Evolutionary conservation across 305 asterid species (phyloP).

Genomic region (Solanum aculeatissimum): DNA sequence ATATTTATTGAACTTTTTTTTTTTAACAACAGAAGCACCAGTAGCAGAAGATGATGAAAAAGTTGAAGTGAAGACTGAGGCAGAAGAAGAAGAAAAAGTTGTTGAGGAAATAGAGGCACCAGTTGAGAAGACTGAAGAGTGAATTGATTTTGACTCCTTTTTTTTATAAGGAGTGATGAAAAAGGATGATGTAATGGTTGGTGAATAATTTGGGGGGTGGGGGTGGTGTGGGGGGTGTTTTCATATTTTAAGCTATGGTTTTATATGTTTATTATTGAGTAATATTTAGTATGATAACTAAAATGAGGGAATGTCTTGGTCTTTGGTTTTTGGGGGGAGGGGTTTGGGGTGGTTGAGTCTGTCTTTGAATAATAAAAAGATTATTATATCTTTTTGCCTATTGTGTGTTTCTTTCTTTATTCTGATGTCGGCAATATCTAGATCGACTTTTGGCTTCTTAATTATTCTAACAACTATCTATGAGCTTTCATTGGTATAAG

Average conservation of each 20-base stretch:
- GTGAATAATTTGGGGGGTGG: background rate
- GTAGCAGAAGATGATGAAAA: background rate
- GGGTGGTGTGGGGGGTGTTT: background rate
- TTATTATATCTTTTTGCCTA: background rate
- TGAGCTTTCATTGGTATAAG: background rate
- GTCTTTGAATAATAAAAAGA: background rate
- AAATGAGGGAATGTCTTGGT: background rate
- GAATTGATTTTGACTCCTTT: background rate
- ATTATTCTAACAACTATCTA: background rate
- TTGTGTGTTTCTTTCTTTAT: background rate
- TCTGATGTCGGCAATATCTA: background rate
- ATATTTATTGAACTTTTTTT: background rate
- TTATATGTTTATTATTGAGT: background rate
- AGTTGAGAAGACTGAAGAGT: slow-evolving; percentile 26
- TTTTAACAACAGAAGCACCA: background rate
- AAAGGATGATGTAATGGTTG: background rate
- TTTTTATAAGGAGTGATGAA: background rate
- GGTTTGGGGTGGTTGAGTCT: background rate
- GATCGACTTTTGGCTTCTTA: rapidly evolving
- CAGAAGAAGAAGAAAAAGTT: background rate
- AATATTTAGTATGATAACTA: background rate
- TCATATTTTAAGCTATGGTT: background rate
- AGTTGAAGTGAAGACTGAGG: background rate
- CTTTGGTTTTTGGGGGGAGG: background rate
- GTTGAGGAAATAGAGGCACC: background rate